Evolutionary conservation across 148 eudicot species (phyloP), one percentile per base, ranked within the genome.

Genomic region (Rhododendron henanense): DNA sequence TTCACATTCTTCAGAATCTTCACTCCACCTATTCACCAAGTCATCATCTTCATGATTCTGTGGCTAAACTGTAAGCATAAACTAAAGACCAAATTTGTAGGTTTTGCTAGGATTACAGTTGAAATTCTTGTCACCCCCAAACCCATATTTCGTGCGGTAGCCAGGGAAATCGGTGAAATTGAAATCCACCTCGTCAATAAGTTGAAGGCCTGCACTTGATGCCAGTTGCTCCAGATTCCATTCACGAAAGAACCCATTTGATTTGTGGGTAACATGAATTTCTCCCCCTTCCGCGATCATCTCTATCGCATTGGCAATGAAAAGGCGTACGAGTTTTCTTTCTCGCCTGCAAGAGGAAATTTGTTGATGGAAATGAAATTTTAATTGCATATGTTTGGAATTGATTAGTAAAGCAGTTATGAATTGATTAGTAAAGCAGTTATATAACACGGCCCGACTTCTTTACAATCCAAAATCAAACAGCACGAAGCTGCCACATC

Each of bases 91-190:
- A 57, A 57, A 57, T 19, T 57, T 57, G 14, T 57, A 57, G 19
- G 61, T 57, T 57, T 57, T 57, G 21, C 61, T 57, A 57, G 61
- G 61, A n/a, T 78, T 59, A 57, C 87, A 79, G 5, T 31, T 28
- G 61, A 85, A 85, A 77, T 85, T 85, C 47, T 79, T 67, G 84
- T 85, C 87, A 28, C 84, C 84, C 15, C 87, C 57, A 41, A 41
- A 41, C 7, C 45, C 45, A 41, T 41, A 85, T 61, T 85, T 85
- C 35, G 87, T 85, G 48, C 33, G 23, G 57, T 85, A 85, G 21
- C 87, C 83, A 2, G 25, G 25, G 3, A 48, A 85, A 50, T 57
- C 76, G 23, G n/a, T 61, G 65, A 37, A 78, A 63, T 85, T 45
- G 23, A 78, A 85, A 25, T 65, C 39, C 11, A 14, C 53, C 71